These are phyloP conservation scores for Cotoneaster glaucophyllus DNA, from an alignment of 306 rosid species.

Conservation along the genomic window DNA sequence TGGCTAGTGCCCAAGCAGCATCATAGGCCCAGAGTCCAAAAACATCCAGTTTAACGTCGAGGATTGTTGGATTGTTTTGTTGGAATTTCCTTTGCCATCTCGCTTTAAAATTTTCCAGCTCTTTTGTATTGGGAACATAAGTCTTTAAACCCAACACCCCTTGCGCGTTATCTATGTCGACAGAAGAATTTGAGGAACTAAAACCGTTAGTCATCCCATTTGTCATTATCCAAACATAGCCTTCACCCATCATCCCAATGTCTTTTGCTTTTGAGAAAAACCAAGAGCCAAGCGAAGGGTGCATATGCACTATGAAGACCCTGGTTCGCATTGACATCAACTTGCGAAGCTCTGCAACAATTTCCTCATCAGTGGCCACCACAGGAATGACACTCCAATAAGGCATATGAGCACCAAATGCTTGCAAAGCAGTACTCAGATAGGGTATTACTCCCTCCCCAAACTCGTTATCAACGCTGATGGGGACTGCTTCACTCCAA, in stretches of 20 bases:
- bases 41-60: conserved; percentile 16
- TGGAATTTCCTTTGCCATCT: conserved; percentile 43
- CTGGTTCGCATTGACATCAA: conserved; percentile 38
- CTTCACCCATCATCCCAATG: conserved; percentile 48
- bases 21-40: conserved; percentile 64
- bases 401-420: conserved; percentile 13
- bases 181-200: conserved; percentile 5
- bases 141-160: conserved; percentile 53
- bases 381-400: conserved; percentile 32
- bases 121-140: conserved; percentile 21
- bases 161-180: conserved; percentile 27
- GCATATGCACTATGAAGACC: conserved; percentile 57
- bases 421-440: conserved; percentile 39
- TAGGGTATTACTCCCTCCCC: conserved; percentile 43
- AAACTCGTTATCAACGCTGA: conserved; percentile 34
- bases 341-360: neutral
- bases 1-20: conserved; percentile 48
- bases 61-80: conserved; percentile 22
- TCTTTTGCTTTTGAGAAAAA: conserved; percentile 32
- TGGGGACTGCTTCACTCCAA: conserved; percentile 46
- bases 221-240: conserved; percentile 53
- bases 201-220: conserved; percentile 20
- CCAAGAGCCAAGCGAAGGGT: conserved; percentile 17
- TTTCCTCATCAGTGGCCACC: neutral
- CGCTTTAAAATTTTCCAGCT: conserved; percentile 21